Evolutionary conservation across 1,284 basidiomycete genomes (phyloP).

Genomic region (Bjerkandera adusta): DNA sequence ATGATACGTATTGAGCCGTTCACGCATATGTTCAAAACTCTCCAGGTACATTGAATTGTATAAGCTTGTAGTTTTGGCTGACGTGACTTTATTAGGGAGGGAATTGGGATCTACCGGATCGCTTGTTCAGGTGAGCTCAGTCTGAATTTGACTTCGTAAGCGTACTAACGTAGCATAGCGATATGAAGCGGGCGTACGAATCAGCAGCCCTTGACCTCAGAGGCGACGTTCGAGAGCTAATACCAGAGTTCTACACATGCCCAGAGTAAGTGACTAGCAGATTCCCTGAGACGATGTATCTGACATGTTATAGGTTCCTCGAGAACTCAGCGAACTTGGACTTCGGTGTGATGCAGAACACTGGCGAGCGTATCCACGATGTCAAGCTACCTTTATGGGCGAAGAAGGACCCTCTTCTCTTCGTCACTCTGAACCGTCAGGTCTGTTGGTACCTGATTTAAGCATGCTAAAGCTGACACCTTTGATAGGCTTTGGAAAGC

Average conservation of each 20-base stretch:
- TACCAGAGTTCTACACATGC: slow-evolving; percentile 89
- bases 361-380: slow-evolving; percentile 82
- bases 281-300: background rate
- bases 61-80: background rate
- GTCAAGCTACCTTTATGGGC: slow-evolving; percentile 94
- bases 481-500: slow-evolving; percentile 80
- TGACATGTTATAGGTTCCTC: slow-evolving; percentile 58
- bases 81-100: slow-evolving; percentile 59
- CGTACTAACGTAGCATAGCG: slow-evolving; percentile 36
- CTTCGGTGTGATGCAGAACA: slow-evolving; percentile 83
- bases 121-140: slow-evolving; percentile 73
- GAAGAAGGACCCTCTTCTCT: slow-evolving; percentile 79
- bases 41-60: slow-evolving; percentile 52
- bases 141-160: background rate
- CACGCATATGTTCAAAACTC: slow-evolving; percentile 89
- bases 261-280: slow-evolving; percentile 68
- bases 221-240: slow-evolving; percentile 93
- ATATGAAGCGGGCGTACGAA: slow-evolving; percentile 75
- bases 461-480: background rate
- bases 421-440: slow-evolving; percentile 79
- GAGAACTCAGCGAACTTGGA: slow-evolving; percentile 75
- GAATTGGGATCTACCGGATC: slow-evolving; percentile 95
- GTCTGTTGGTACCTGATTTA: slow-evolving; percentile 34
- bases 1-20: slow-evolving; percentile 89
- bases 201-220: slow-evolving; percentile 87